Evolutionary conservation across 176 grass and related monocot genomes (phyloP).

Genomic region (Phragmites australis): DNA sequence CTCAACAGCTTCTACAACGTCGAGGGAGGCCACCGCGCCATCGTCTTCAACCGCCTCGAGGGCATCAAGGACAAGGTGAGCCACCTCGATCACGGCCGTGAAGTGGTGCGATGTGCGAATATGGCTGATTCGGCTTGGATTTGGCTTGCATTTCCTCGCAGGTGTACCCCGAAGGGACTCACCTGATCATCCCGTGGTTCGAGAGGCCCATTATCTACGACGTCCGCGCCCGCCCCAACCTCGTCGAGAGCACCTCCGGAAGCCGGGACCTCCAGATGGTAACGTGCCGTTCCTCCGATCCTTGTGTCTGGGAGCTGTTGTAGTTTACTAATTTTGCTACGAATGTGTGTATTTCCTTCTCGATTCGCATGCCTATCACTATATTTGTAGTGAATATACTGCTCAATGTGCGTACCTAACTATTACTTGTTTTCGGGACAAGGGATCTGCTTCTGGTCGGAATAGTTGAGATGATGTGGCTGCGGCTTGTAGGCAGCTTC

Average conservation of each 20-base stretch:
- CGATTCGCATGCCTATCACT: neutral
- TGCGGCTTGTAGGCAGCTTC: neutral
- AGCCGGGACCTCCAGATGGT: slow-evolving; percentile 91
- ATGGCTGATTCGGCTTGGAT: neutral
- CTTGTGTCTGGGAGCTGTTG: neutral
- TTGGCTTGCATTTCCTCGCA: slow-evolving; percentile 22
- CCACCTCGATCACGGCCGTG: neutral
- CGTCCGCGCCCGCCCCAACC: slow-evolving; percentile 80
- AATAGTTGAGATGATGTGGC: no score
- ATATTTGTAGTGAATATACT: neutral
- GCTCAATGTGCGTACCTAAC: neutral
- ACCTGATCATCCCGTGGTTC: slow-evolving; percentile 77
- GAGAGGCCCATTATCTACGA: slow-evolving; percentile 95
- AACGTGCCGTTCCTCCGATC: neutral
- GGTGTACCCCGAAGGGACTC: slow-evolving; percentile 93
- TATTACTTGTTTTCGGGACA: neutral
- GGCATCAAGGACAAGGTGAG: slow-evolving; percentile 80
- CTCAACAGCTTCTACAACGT: slow-evolving; percentile 78
- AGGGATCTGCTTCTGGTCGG: neutral
- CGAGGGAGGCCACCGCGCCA: slow-evolving; percentile 83
- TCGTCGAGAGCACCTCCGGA: slow-evolving; percentile 86
- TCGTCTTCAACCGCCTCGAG: slow-evolving; percentile 85
- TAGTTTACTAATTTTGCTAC: neutral
- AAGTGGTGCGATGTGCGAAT: neutral
- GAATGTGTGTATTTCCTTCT: neutral